These are phyloP conservation scores for Alternaria tenuissima DNA, from an alignment of 2,329 filamentous ascomycete species.

Conservation along the genomic window DNA sequence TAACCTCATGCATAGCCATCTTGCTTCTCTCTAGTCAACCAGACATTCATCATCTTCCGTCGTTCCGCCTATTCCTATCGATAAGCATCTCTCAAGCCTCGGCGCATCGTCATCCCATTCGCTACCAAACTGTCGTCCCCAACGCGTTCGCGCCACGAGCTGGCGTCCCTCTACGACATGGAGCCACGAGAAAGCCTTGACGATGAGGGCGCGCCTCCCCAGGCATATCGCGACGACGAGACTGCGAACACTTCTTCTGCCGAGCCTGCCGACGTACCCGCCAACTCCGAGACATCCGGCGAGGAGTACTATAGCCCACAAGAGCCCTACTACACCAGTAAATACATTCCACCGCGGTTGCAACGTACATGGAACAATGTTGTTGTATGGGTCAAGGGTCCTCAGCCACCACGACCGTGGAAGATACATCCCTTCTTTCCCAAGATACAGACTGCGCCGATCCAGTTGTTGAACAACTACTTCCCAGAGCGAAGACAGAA, in stretches of 20 bases:
- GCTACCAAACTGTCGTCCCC: constrained; percentile 38
- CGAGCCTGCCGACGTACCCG: constrained; percentile 36
- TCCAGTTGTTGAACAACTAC: constrained; percentile 68
- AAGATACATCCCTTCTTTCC: constrained; percentile 67
- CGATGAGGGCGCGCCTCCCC: constrained; percentile 40
- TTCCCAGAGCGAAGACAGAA: constrained; percentile 68
- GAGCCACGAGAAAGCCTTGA: constrained; percentile 28
- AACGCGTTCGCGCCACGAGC: constrained; percentile 43
- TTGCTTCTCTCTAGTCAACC: background rate
- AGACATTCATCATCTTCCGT: background rate
- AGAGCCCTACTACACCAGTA: constrained; percentile 32
- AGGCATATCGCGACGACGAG: constrained; percentile 40
- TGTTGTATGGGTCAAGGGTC: constrained; percentile 59
- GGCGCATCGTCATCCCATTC: constrained; percentile 16
- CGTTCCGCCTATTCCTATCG: constrained; percentile 21
- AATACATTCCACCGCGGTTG: constrained; percentile 64
- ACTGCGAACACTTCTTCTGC: constrained; percentile 38
- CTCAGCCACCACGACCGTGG: constrained; percentile 58
- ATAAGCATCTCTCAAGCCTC: constrained; percentile 21
- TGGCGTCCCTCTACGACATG: constrained; percentile 39
- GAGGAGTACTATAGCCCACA: constrained; percentile 32
- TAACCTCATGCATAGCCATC: background rate
- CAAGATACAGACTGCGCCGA: constrained; percentile 70
- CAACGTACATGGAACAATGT: constrained; percentile 49
- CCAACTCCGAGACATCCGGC: constrained; percentile 45